Evolutionary conservation across 805 yeast genomes (phyloP), one percentile per base, ranked within the genome.

Genomic region (Candida multigemmis): DNA sequence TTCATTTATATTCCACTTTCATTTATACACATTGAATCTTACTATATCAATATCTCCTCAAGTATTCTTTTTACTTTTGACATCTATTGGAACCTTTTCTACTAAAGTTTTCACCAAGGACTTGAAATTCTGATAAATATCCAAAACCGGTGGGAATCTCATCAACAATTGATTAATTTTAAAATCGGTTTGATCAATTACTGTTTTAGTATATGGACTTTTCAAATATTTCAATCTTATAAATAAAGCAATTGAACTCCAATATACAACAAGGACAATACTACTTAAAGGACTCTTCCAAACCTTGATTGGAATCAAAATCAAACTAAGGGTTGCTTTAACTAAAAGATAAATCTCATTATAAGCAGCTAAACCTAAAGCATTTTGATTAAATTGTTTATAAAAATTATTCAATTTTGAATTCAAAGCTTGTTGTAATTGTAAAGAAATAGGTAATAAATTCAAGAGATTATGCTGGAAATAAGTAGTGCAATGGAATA

Each of bases 171-270:
- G 35, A 32, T 57, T 65, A 12, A 65, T 42, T 34, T 50, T 56
- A 30, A 47, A 39, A 32, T 74, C 70, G 38, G 66, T 64, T 27
- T 65, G 65, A 9, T 53, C 51, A 23, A 75, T 48, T 6, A 76
- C 49, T 6, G 53, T 33, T 31, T 46, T 47, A 12, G 63, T 49
- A 35, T 47, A 54, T 33, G 41, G 44, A 31, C 49, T 57, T 7
- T 41, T 35, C 30, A 52, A 55, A 37, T 36, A 56, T 32, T 66
- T 48, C 30, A 58, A 46, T 32, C 56, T 58, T 30, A 54, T 35
- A 24, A 60, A 60, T 5, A 44, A 54, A 16, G 50, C 39, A 7
- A 56, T 38, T 4, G 44, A 23, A 1, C 33, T 46, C 16, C 51
- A 44, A 1, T 73, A 56, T 2, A 57, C 11, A 1, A 69, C 16